Evolutionary conservation across 176 grass and related monocot genomes (phyloP).

Genomic region (Coix lacrymajobi): DNA sequence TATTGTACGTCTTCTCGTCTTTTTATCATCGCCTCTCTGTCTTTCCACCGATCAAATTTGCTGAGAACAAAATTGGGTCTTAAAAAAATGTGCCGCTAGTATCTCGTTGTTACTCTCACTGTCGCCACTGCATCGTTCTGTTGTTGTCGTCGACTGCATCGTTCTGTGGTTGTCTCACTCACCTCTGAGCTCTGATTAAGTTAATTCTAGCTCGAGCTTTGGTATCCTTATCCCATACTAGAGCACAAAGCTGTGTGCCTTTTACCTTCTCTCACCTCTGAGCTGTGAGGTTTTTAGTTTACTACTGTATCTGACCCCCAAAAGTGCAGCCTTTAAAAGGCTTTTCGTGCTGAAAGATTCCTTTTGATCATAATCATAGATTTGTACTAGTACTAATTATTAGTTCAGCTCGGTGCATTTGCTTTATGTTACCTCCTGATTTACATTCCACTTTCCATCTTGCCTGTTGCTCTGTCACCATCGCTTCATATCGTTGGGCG

Average conservation of each 20-base stretch:
- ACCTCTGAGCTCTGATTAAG: neutral
- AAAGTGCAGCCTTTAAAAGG: constrained; percentile 34
- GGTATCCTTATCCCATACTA: neutral
- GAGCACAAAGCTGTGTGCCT: constrained; percentile 17
- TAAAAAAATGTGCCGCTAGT: constrained; percentile 13
- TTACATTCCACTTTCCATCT: constrained; percentile 26
- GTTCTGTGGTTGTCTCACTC: neutral
- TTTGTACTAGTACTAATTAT: constrained; percentile 29
- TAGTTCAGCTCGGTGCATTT: constrained; percentile 12
- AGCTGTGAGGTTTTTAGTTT: constrained; percentile 18
- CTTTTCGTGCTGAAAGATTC: constrained; percentile 39
- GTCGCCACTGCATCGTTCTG: constrained; percentile 9
- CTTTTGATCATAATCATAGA: constrained; percentile 45
- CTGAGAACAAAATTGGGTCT: neutral
- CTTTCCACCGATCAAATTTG: neutral
- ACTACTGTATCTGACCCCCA: neutral
- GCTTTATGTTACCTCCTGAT: constrained; percentile 28
- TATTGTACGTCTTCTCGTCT: neutral
- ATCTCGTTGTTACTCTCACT: constrained; percentile 9
- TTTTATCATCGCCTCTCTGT: constrained; percentile 7
- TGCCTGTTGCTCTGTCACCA: constrained; percentile 30
- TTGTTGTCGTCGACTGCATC: neutral
- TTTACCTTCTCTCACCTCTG: constrained; percentile 25
- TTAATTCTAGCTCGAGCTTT: constrained; percentile 8
- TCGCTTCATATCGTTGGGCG: constrained; percentile 36